Base-by-base conservation (phyloP, 345 rosid species). In the Arabidopsis suecica region DNA sequence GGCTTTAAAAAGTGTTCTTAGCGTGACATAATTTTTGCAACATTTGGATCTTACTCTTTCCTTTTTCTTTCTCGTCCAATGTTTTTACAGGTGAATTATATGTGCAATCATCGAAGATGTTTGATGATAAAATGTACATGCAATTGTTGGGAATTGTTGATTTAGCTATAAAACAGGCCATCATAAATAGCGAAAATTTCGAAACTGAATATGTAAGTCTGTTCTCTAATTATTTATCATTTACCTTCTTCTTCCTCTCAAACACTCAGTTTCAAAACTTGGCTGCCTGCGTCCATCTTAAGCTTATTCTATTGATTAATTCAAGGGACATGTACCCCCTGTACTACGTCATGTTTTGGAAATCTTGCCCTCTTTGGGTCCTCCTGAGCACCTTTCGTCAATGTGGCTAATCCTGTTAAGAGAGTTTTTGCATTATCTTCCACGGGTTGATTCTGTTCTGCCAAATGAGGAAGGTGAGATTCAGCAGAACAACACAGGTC, bases 201-300 rank as follows among this genome's bases (percentile, higher is more conserved):
- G 99, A 95, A 82, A 74, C 70, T 75, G 99, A 95, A 80, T 85
- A 75, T 73, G 99, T 94, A 79, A 78, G 98, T 85, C 34, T 61
- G 30, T 66, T 69, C 23, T 25, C 57, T 64, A 13, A 44, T 74
- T 41, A 48, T 62, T 36, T 68, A 11, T 64, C 16, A 13, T 18
- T 38, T 36, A n/a, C 63, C 7, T 48, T 36, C 60, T 58, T 58
- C 65, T 53, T 44, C 47, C 78, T 59, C 23, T 63, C 64, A 70
- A 70, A 20, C 47, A 18, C 63, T 69, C n/a, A 8, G 13, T 33
- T 49, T 65, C 32, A 51, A 44, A 76, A 61, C 7, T 68, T 47
- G 69, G 30, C 48, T 58, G 20, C 50, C 42, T 78, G 25, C 38
- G 5, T 58, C 50, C 61, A 44, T 42, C 54, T 18, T 36, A 56